A percentile compares a stretch with the other conserved stretches of the same genome.
These are phyloP conservation scores for Patellifolia procumbens DNA, from an alignment of 179 eudicot genomes.

Conservation along the genomic window DNA sequence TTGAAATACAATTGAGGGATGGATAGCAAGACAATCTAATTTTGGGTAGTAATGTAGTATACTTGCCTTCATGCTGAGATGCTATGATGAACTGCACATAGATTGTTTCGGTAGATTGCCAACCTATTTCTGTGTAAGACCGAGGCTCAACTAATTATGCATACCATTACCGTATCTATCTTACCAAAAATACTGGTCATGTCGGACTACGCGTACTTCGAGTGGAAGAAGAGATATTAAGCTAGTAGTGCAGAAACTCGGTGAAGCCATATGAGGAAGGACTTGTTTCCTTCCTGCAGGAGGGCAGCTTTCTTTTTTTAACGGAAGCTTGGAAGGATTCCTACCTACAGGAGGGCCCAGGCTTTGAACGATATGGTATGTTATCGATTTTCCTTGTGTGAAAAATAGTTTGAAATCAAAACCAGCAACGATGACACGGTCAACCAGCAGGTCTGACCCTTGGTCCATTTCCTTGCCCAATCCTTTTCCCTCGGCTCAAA, in stretches of 20 bases:
- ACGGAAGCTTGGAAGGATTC: too few relatives aligned
- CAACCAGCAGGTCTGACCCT: neutral
- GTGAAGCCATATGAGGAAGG: neutral
- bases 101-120: neutral
- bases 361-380: neutral
- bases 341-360: neutral
- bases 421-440: neutral
- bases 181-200: neutral
- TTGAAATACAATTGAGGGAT: neutral
- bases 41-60: neutral
- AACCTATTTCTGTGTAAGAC: too few relatives aligned
- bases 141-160: neutral
- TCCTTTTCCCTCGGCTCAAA: neutral
- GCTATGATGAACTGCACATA: too few relatives aligned
- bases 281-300: neutral
- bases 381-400: neutral
- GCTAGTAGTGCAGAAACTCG: neutral
- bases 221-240: neutral
- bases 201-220: neutral
- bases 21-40: neutral
- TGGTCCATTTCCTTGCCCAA: neutral
- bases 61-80: neutral
- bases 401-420: neutral
- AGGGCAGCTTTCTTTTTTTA: neutral
- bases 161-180: neutral